Conservation (phyloP, 1,284 basidiomycete genomes). For the Fomitopsis betulina region DNA sequence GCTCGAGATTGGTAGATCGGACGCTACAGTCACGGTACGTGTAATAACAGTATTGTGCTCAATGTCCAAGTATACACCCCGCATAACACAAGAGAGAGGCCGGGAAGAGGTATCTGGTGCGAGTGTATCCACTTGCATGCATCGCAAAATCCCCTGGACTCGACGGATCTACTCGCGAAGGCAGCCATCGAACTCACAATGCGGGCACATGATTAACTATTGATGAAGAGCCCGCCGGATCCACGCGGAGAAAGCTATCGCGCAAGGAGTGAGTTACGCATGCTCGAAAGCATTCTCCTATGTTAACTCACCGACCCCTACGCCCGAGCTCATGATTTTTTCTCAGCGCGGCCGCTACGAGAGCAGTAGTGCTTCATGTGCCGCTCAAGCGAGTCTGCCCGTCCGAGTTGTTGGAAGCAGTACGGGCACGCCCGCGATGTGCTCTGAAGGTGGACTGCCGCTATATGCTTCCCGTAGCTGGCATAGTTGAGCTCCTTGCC, state of each 20-base stretch:
- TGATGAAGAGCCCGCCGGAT: background rate
- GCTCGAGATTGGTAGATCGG: too few relatives aligned
- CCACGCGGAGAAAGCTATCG: background rate
- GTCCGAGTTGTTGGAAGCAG: constrained; percentile 17
- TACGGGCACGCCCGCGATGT: constrained; percentile 17
- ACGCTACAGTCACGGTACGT: too few relatives aligned
- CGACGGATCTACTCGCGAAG: background rate
- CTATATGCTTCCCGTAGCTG: constrained; percentile 21
- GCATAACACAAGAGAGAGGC: too few relatives aligned
- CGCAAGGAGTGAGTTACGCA: too few relatives aligned
- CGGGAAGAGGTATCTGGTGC: background rate
- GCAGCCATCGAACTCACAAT: background rate
- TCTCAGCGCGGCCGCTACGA: background rate
- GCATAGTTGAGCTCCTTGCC: constrained; percentile 20
- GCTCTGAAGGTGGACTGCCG: constrained; percentile 20
- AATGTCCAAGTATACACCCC: too few relatives aligned
- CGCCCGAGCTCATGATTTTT: background rate
- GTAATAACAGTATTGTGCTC: too few relatives aligned
- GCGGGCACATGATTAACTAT: background rate
- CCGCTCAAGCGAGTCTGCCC: constrained; percentile 19
- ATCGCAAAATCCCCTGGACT: background rate
- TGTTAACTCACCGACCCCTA: background rate
- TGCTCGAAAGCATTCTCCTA: too few relatives aligned
- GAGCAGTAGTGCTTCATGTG: constrained; percentile 15
- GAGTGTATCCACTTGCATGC: background rate